Percentiles rank a stretch among this genome's conserved stretches.
Conservation (phyloP, 2,329 filamentous ascomycete species). For the Ceratocystis colombiana region DNA sequence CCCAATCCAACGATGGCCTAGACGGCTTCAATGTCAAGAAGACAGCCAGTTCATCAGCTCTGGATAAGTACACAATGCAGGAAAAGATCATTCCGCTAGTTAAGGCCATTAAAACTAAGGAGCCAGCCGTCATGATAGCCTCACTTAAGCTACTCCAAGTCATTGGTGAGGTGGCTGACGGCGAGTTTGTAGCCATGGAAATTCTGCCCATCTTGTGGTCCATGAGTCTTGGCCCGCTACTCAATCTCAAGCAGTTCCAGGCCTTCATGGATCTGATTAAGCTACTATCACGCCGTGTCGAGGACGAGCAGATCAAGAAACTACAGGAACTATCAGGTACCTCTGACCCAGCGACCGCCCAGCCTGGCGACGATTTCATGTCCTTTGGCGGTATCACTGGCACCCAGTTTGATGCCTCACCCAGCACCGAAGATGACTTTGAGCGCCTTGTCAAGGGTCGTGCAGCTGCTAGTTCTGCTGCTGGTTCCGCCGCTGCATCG, state of each 20-base stretch:
- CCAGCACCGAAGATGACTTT: constrained; percentile 62
- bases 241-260: constrained; percentile 81
- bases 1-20: constrained; percentile 56
- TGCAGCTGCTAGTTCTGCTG: constrained; percentile 29
- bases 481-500: constrained; percentile 34
- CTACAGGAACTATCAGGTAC: constrained; percentile 68
- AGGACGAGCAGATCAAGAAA: constrained; percentile 80
- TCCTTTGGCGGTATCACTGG: constrained; percentile 60
- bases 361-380: constrained; percentile 56
- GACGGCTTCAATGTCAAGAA: constrained; percentile 56
- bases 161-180: constrained; percentile 70
- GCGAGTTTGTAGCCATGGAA: constrained; percentile 86
- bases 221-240: constrained; percentile 80
- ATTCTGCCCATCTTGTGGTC: constrained; percentile 81
- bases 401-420: constrained; percentile 46
- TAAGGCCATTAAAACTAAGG: constrained; percentile 91
- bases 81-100: constrained; percentile 90
- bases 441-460: constrained; percentile 76
- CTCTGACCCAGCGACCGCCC: constrained; percentile 41
- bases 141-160: constrained; percentile 75
- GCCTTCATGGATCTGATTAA: constrained; percentile 85
- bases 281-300: constrained; percentile 64
- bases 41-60: constrained; percentile 59
- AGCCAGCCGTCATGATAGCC: constrained; percentile 95
- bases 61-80: constrained; percentile 97